A percentile compares a stretch with the other conserved stretches of the same genome.
Conservation (phyloP, 352 stramenopile species). For the Pythium utonaiense region DNA sequence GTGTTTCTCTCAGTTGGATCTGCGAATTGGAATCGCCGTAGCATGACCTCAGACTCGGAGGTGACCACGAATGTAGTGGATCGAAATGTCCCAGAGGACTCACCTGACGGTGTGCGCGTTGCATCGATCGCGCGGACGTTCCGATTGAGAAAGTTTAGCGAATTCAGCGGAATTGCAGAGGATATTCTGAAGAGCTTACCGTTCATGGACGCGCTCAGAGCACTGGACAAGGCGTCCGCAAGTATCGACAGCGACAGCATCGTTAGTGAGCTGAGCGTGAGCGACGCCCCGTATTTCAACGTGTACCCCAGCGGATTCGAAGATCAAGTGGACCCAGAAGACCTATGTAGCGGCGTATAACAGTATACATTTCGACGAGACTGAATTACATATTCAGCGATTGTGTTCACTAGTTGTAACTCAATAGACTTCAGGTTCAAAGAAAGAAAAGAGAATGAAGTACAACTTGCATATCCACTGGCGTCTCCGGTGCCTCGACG, state of each 20-base stretch:
- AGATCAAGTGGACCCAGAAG: neutral
- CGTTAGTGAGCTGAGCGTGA: constrained; percentile 11
- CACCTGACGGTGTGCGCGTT: constrained; percentile 12
- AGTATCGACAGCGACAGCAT: constrained; percentile 8
- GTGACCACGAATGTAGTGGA: constrained; percentile 19
- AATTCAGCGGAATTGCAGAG: constrained; percentile 17
- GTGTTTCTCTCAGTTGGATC: constrained; percentile 28
- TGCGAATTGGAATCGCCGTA: constrained; percentile 31
- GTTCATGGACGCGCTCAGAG: constrained; percentile 24
- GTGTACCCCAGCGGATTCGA: neutral
- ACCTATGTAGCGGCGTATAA: neutral
- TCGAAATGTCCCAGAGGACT: neutral
- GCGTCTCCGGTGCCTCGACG: too few relatives aligned
- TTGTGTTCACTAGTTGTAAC: too few relatives aligned
- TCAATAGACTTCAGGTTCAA: too few relatives aligned
- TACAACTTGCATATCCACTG: too few relatives aligned
- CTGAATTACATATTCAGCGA: too few relatives aligned
- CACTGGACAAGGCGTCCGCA: constrained; percentile 11
- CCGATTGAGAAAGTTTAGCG: constrained; percentile 16
- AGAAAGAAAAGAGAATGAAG: too few relatives aligned
- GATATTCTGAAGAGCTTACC: constrained; percentile 16
- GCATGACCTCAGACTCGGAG: constrained; percentile 31
- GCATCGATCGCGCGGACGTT: constrained; percentile 15
- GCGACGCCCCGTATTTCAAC: constrained; percentile 31
- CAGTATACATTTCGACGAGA: too few relatives aligned